Evolutionary conservation across 768 basidiomycete species (phyloP), one percentile per base, ranked within the genome.

Genomic region (Kwoniella sp.): DNA sequence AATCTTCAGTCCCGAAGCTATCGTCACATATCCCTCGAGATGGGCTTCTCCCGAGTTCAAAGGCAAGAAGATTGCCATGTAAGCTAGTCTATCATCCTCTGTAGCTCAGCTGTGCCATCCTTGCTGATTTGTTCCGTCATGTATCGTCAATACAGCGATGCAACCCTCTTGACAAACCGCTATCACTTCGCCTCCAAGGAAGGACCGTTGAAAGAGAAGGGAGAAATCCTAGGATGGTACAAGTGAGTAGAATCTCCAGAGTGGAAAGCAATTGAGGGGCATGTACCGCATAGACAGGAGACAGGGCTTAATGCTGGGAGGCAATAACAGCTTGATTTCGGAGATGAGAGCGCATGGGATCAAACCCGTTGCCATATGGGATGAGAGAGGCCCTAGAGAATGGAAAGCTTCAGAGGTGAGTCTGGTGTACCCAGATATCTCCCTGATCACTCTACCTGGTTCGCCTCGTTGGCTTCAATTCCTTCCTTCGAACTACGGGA

Each of bases 391-490:
- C 0, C 37, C 55, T 5, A 58, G 79, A 56, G 68, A 63, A 36
- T 80, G 79, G 79, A 80, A 80, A 61, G 70, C 67, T 9, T 58
- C 67, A n/a, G 79, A 78, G 59, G 76, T 76, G 46, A 33, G 63
- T 48, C 52, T 22, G 29, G 17, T 10, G 24, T n/a, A n/a, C n/a
- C n/a, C n/a, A n/a, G n/a, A n/a, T n/a, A n/a, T n/a, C n/a, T n/a
- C n/a, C n/a, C n/a, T n/a, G n/a, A n/a, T n/a, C n/a, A n/a, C n/a
- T n/a, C n/a, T n/a, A n/a, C n/a, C n/a, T n/a, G n/a, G n/a, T n/a
- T n/a, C n/a, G n/a, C n/a, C n/a, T n/a, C n/a, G n/a, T n/a, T n/a
- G n/a, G n/a, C n/a, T n/a, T n/a, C n/a, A n/a, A n/a, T n/a, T n/a
- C n/a, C n/a, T n/a, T n/a, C n/a, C n/a, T n/a, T n/a, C n/a, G n/a